Conservation (phyloP, 164 flowering plant species). For the Magnolia officinalis region DNA sequence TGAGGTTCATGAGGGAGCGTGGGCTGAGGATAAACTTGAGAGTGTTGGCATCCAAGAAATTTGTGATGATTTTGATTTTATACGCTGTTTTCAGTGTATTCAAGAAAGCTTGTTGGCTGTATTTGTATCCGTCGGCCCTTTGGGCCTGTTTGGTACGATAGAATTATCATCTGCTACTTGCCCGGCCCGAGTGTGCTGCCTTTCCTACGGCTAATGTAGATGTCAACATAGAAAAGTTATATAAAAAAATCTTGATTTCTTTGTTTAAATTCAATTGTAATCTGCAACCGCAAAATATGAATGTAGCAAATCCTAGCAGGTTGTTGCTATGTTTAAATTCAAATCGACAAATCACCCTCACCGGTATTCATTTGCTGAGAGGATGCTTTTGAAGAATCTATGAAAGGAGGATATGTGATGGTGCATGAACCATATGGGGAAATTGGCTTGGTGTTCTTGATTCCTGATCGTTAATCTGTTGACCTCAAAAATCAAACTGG, state of each 20-base stretch:
- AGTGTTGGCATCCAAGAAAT: conserved; percentile 68
- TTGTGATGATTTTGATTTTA: conserved; percentile 42
- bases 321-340: no score
- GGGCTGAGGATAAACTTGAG: conserved; percentile 71
- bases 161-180: neutral
- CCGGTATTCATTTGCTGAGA: no score
- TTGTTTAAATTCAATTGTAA: no score
- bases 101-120: conserved; percentile 34
- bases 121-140: neutral
- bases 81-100: conserved; percentile 24
- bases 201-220: neutral
- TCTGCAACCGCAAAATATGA: no score
- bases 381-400: no score
- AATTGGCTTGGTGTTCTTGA: no score
- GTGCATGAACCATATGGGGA: no score
- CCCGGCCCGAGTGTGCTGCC: neutral
- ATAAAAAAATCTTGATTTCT: neutral
- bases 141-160: neutral
- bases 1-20: conserved; percentile 46
- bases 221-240: neutral
- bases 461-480: no score
- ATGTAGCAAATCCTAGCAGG: no score
- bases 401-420: no score
- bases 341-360: no score
- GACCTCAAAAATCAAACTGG: no score